Evolutionary conservation across 179 eudicot species (phyloP).

Genomic region (Amaranthus tricolor): DNA sequence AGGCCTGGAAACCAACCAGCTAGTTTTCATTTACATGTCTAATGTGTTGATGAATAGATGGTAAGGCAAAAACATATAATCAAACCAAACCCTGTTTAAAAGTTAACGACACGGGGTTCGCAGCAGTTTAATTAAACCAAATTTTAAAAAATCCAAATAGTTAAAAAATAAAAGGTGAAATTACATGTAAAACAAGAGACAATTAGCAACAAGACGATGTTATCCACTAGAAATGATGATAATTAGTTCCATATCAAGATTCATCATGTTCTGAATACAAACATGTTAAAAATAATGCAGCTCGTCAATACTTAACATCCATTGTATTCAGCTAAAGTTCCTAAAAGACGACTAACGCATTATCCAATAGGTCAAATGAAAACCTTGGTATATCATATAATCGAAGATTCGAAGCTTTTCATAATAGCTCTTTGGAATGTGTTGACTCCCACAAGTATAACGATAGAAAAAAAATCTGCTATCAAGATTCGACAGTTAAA

Average conservation of each 20-base stretch:
- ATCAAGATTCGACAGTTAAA: neutral
- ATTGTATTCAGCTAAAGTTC: neutral
- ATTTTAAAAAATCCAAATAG: neutral
- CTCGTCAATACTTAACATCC: neutral
- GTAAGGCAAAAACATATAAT: neutral
- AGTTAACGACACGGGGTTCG: neutral
- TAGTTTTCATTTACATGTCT: neutral
- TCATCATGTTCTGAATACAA: neutral
- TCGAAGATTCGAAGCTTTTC: neutral
- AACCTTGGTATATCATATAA: neutral
- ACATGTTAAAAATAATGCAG: neutral
- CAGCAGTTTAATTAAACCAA: neutral
- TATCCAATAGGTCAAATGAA: neutral
- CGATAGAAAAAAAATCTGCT: neutral
- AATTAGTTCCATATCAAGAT: constrained; percentile 3
- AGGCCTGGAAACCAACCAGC: neutral
- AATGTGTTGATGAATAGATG: neutral
- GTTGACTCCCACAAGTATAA: neutral
- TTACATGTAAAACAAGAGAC: neutral
- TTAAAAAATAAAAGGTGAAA: neutral
- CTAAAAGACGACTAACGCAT: neutral
- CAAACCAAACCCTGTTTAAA: neutral
- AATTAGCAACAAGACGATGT: neutral
- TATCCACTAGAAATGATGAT: neutral
- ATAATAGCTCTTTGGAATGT: neutral